A percentile compares a stretch with the other conserved stretches of the same genome.
Evolutionary conservation across 495 filamentous ascomycete species (phyloP).

Genomic region (Penicillium samsonianum): DNA sequence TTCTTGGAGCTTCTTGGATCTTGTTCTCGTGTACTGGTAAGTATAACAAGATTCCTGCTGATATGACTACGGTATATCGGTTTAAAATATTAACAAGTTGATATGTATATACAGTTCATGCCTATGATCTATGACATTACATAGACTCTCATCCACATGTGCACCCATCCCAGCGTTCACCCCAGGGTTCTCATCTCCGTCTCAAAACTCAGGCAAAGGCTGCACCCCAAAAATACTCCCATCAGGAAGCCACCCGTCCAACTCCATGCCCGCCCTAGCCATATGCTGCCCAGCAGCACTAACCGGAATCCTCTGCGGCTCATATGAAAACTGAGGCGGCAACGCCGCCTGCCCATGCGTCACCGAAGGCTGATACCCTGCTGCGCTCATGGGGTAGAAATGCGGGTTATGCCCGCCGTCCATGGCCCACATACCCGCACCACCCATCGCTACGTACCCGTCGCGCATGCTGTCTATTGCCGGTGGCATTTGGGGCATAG

Average conservation of each 20-base stretch:
- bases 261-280: conserved; percentile 33
- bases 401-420: conserved; percentile 14
- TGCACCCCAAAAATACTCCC: conserved; percentile 39
- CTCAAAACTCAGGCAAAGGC: conserved; percentile 38
- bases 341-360: conserved; percentile 17
- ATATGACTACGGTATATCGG: neutral
- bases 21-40: neutral
- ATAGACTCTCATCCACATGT: neutral
- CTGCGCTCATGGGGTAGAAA: conserved; percentile 20
- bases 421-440: conserved; percentile 29
- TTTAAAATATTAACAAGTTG: neutral
- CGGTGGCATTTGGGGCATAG: conserved; percentile 17
- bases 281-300: conserved; percentile 14
- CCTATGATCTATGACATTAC: neutral
- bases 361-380: conserved; percentile 20
- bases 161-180: neutral
- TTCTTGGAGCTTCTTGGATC: neutral
- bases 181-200: neutral
- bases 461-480: conserved; percentile 24
- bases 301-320: conserved; percentile 27
- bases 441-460: conserved; percentile 27
- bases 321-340: conserved; percentile 32
- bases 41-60: neutral
- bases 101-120: neutral
- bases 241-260: conserved; percentile 43